A percentile compares a stretch with the other conserved stretches of the same genome.
Evolutionary conservation across 2,329 filamentous ascomycete species (phyloP).

Genomic region (Botrytis aclada): DNA sequence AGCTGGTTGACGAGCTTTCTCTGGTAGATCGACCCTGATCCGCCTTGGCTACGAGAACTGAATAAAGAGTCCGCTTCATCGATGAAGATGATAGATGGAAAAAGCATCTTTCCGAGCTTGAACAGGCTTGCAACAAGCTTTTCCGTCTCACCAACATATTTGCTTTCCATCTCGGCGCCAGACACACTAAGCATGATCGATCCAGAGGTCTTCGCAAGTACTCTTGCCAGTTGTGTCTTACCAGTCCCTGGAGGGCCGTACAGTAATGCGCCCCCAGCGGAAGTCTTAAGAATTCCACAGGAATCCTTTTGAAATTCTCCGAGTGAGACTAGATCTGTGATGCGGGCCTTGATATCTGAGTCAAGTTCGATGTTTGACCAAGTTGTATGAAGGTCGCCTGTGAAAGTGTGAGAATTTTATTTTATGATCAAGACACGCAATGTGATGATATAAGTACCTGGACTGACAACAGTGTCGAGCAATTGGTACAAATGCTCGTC

Average conservation of each 20-base stretch:
- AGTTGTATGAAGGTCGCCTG: background rate
- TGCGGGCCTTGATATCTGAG: background rate
- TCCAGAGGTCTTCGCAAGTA: background rate
- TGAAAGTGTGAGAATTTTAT: background rate
- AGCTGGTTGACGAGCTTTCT: background rate
- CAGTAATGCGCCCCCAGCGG: background rate
- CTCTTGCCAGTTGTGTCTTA: background rate
- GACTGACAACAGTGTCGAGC: background rate
- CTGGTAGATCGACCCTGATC: background rate
- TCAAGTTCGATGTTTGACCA: background rate
- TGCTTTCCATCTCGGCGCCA: background rate
- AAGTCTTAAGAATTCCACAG: background rate
- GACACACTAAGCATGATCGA: background rate
- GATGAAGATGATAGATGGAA: background rate
- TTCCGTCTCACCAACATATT: background rate
- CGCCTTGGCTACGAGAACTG: background rate
- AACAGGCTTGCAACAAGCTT: background rate
- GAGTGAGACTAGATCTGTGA: background rate
- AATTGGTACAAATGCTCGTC: background rate
- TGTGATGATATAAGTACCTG: background rate
- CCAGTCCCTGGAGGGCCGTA: background rate
- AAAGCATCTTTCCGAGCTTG: background rate
- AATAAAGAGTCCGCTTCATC: background rate
- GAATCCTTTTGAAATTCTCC: background rate
- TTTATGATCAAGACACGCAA: background rate